Conservation (phyloP, 2,329 filamentous ascomycete genomes). For the Alternaria alternata region DNA sequence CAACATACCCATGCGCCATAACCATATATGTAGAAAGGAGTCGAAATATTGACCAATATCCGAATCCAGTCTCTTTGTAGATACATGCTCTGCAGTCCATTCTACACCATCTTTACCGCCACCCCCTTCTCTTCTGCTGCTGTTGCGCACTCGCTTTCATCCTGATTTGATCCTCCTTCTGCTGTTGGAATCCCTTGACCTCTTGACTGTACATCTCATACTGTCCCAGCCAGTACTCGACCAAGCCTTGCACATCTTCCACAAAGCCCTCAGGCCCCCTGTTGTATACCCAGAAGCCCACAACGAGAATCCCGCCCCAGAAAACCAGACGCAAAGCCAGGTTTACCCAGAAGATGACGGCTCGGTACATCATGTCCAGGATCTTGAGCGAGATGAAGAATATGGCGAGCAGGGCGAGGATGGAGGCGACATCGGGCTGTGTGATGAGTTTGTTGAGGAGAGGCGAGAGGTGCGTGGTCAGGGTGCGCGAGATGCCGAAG, state of each 20-base stretch:
- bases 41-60: background rate
- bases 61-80: background rate
- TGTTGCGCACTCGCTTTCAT: constrained; percentile 25
- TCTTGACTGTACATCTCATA: constrained; percentile 47
- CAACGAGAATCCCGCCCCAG: constrained; percentile 66
- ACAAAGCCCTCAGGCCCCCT: constrained; percentile 71
- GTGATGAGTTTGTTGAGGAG: constrained; percentile 39
- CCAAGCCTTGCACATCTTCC: constrained; percentile 61
- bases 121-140: constrained; percentile 22
- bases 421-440: constrained; percentile 58
- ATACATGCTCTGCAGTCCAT: background rate
- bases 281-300: constrained; percentile 65
- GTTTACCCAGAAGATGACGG: constrained; percentile 80
- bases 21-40: background rate
- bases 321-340: constrained; percentile 69
- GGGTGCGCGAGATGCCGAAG: constrained; percentile 39
- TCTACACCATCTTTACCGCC: constrained; percentile 14
- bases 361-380: constrained; percentile 72
- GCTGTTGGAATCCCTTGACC: constrained; percentile 34
- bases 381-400: constrained; percentile 72
- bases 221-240: constrained; percentile 49
- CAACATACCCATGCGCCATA: background rate
- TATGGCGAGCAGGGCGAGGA: constrained; percentile 65
- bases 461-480: constrained; percentile 41
- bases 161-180: constrained; percentile 38